Base-by-base conservation (phyloP, 129 eudicot genomes). In the Sambucus nigra region DNA sequence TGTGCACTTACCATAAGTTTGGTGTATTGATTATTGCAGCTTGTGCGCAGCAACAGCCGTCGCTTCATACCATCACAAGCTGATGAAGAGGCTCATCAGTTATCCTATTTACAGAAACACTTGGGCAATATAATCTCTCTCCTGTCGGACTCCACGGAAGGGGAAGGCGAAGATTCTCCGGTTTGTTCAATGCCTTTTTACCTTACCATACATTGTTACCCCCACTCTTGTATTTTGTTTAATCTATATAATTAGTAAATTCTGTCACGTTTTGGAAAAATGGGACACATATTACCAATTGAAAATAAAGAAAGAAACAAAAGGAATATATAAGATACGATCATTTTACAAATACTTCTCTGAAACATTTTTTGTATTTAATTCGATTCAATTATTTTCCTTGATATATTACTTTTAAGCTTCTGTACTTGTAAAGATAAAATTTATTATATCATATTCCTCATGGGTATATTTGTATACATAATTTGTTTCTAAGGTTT, bases 41-140 rank as follows among this genome's bases (percentile, higher is more conserved):
- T 85, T 70, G 98, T 82, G 56, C 86, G 98, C 46, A 85, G 98
- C 78, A 91, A 85, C 64, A 91, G 94, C 67, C 83, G 94, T 60
- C 72, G 76, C 54, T 82, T 78, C 64, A 79, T 91, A 86, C 95
- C 95, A 69, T 91, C 95, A 40, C 98, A 85, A 73, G 80, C 89
- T 22, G 95, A 91, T 65, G 98, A 91, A 69, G 95, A 91, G 79
- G 89, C 95, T 33, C 95, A 91, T 70, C 98, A 91, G 66, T 57
- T 91, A 47, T 85, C 95, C 17, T 91, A 86, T 65, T 72, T 91
- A 65, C 98, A 85, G 54, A 91, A 86, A 53, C 98, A 91, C 65
- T 24, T 91, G 59, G 94, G 94, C 57, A 91, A 82, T 52, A 74
- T 91, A 57, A 65, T 85, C 47, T 63, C 87, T 51, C 98, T 91